Evolutionary conservation across 257 asterid species (phyloP).

Genomic region (Capsicum chinense): DNA sequence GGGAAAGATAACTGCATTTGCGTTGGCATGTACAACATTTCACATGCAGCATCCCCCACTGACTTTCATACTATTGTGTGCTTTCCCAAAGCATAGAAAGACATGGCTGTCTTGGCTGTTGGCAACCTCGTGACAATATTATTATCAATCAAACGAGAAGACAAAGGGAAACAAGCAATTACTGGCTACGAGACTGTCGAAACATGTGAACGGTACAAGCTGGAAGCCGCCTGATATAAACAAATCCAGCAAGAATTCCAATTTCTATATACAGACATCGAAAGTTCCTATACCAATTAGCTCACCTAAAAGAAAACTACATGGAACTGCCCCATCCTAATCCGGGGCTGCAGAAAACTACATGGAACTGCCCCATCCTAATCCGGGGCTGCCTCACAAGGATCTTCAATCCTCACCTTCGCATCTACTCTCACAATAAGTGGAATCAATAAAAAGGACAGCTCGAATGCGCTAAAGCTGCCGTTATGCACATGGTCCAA

Average conservation of each 20-base stretch:
- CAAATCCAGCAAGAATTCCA: neutral
- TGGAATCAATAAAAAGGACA: neutral
- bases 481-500: no score
- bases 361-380: neutral
- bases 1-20: conserved; percentile 4
- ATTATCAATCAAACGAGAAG: neutral
- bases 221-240: neutral
- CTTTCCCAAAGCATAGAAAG: conserved; percentile 11
- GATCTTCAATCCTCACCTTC: no score
- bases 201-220: neutral
- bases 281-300: neutral
- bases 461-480: no score
- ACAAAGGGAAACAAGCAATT: neutral
- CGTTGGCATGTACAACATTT: neutral
- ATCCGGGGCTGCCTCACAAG: no score
- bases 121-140: neutral
- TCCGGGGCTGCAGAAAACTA: neutral
- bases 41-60: neutral
- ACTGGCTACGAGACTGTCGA: neutral
- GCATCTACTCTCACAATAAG: neutral
- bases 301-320: neutral
- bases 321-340: neutral
- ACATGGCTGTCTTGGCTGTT: neutral
- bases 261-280: neutral
- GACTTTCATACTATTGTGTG: neutral